A percentile compares a stretch with the other conserved stretches of the same genome.
Conservation (phyloP, 495 filamentous ascomycete species). For the Penicillium simplicissimum region DNA sequence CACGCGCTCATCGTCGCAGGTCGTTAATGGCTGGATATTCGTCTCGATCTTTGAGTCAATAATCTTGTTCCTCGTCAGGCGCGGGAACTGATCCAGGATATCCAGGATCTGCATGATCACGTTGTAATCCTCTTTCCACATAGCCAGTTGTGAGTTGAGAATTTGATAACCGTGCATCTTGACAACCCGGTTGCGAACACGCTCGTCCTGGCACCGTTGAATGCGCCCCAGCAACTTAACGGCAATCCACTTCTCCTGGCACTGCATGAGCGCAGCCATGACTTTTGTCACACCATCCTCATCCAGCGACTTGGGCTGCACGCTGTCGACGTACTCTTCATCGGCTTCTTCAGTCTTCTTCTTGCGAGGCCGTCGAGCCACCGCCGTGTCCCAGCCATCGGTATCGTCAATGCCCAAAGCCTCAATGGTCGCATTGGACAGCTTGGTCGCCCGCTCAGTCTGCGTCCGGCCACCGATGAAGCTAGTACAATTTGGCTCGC, state of each 20-base stretch:
- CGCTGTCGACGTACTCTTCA: constrained; percentile 92
- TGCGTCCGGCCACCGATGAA: constrained; percentile 98
- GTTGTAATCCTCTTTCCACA: constrained; percentile 85
- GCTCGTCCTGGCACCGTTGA: constrained; percentile 85
- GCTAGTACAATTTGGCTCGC: constrained; percentile 89
- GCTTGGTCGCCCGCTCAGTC: constrained; percentile 90
- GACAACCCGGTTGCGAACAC: constrained; percentile 83
- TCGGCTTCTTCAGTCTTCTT: constrained; percentile 95
- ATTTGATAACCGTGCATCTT: constrained; percentile 98
- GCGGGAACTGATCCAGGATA: constrained; percentile 84
- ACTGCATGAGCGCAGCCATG: constrained; percentile 98
- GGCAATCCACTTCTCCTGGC: constrained; percentile 98
- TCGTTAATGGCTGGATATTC: constrained; percentile 69
- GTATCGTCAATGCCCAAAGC: constrained; percentile 94
- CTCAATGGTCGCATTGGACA: constrained; percentile 88
- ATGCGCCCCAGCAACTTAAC: constrained; percentile 92
- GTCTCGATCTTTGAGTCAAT: constrained; percentile 93
- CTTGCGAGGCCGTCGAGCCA: constrained; percentile 85
- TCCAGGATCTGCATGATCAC: constrained; percentile 86
- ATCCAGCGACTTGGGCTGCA: constrained; percentile 79
- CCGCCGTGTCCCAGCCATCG: constrained; percentile 86
- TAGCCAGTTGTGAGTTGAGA: constrained; percentile 77
- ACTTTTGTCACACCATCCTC: constrained; percentile 93
- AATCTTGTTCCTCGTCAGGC: constrained; percentile 95
- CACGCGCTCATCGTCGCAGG: constrained; percentile 72